phyloP scores from a whole-genome alignment of 176 grass and related monocot species.

The Phoenix roebelenii region DNA sequence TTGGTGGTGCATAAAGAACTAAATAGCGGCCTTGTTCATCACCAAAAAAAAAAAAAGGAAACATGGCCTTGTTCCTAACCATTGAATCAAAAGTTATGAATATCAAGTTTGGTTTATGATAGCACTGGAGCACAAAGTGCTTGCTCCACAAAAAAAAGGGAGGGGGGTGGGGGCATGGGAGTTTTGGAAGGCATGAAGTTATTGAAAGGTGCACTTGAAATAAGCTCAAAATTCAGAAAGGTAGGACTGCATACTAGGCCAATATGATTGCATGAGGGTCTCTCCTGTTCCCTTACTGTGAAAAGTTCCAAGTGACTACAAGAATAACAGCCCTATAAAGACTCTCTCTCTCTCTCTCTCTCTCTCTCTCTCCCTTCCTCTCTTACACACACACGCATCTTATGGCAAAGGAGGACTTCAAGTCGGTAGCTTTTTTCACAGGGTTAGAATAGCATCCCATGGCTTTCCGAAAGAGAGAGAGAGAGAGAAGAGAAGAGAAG shows the following conservation, averaged over 20 bases:
- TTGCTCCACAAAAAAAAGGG: too few relatives aligned
- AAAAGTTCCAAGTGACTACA: neutral
- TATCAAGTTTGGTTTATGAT: too few relatives aligned
- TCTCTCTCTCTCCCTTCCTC: slow-evolving; percentile 7
- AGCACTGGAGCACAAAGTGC: too few relatives aligned
- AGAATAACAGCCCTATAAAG: slow-evolving; percentile 1
- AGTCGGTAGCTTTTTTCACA: slow-evolving; percentile 13
- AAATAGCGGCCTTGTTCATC: too few relatives aligned
- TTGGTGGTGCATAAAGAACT: too few relatives aligned
- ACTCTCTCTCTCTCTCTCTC: neutral
- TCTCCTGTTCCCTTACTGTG: neutral
- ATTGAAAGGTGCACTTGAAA: too few relatives aligned
- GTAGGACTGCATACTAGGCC: neutral
- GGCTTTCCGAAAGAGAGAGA: neutral
- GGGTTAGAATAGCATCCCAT: slow-evolving; percentile 3
- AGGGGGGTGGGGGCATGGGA: too few relatives aligned
- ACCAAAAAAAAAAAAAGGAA: too few relatives aligned
- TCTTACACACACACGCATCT: neutral
- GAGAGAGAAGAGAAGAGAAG: slow-evolving; percentile 2
- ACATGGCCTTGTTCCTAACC: too few relatives aligned
- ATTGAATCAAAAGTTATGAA: too few relatives aligned
- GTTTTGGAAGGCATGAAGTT: too few relatives aligned
- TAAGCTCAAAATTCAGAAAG: too few relatives aligned
- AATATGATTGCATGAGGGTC: slow-evolving; percentile 7
- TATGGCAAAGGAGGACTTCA: slow-evolving; percentile 17